A percentile compares a stretch with the other conserved stretches of the same genome.
phyloP scores from a whole-genome alignment of 305 asterid species.

The Rubia peregrina region DNA sequence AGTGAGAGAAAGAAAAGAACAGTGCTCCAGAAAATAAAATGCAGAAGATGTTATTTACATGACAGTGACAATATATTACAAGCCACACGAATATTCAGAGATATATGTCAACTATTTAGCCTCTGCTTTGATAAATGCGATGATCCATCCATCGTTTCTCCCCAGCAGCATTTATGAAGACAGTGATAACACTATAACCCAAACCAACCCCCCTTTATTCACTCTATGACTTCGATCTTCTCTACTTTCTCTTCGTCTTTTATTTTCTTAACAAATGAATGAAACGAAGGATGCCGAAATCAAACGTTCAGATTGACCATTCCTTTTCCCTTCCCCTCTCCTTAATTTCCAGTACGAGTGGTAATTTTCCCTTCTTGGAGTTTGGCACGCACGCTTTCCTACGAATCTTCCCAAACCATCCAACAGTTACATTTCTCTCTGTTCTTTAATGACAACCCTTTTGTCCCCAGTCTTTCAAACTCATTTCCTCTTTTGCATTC shows the following conservation, averaged over 20 bases:
- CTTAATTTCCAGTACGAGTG: neutral
- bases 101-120: neutral
- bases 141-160: neutral
- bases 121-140: neutral
- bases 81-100: neutral
- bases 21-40: neutral
- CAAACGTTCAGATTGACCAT: conserved; percentile 37
- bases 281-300: neutral
- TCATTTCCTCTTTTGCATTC: neutral
- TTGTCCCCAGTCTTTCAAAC: neutral
- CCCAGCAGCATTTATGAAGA: conserved; percentile 54
- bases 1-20: neutral
- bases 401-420: conserved; percentile 2
- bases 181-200: conserved; percentile 55
- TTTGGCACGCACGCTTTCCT: conserved; percentile 61
- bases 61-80: neutral
- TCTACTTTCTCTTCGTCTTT: conserved; percentile 21
- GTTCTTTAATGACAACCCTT: neutral
- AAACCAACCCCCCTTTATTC: conserved; percentile 11
- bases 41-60: neutral
- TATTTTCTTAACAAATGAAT: conserved; percentile 14
- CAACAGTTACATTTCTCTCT: neutral
- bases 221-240: conserved; percentile 13
- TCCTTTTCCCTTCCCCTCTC: conserved; percentile 20
- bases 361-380: conserved; percentile 29